Evolutionary conservation across 805 yeast species (phyloP), one percentile per base, ranked within the genome.

Genomic region (Barnettozyma californica): DNA sequence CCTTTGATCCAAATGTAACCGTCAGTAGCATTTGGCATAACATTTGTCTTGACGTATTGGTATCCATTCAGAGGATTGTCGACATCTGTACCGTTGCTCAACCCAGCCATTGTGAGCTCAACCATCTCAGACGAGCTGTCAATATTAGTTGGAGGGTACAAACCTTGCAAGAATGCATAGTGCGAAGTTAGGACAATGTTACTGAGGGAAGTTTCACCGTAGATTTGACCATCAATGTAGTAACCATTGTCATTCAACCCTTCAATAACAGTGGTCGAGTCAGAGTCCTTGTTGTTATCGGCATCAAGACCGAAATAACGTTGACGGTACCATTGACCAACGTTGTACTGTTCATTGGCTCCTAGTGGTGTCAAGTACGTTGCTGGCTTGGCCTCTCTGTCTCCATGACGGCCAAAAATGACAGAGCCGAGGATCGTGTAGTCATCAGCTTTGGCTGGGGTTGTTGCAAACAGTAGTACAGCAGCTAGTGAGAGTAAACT

Each of bases 341-440:
- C 60, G 14, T 53, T 60, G 45, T 56, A 63, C 54, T 68, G 74
- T 45, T 65, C 60, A 19, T 46, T 48, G 9, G 74, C 71, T 50
- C 80, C 80, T n/a, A 65, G 48, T n/a, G 76, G 71, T 25, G 77
- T 71, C 44, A 75, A 59, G 44, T 66, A 60, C 36, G 56, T 58
- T 7, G 76, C 70, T 14, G 78, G 79, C 51, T 75, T 75, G 33
- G 70, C 63, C 42, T 71, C 66, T 53, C 80, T 67, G 56, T 75
- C 80, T 47, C 75, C 76, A 58, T 75, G 79, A 53, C 80, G 67
- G 35, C 74, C 75, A 53, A 73, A 73, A 54, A 75, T 69, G 48
- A 69, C 70, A 4, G 77, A 61, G 14, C 78, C 80, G 5, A 49
- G 11, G 23, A 54, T 42, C n/a, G 23, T 21, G 43, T 52, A 52